Evolutionary conservation across 495 filamentous ascomycete species (phyloP).

Genomic region (Talaromyces liani): DNA sequence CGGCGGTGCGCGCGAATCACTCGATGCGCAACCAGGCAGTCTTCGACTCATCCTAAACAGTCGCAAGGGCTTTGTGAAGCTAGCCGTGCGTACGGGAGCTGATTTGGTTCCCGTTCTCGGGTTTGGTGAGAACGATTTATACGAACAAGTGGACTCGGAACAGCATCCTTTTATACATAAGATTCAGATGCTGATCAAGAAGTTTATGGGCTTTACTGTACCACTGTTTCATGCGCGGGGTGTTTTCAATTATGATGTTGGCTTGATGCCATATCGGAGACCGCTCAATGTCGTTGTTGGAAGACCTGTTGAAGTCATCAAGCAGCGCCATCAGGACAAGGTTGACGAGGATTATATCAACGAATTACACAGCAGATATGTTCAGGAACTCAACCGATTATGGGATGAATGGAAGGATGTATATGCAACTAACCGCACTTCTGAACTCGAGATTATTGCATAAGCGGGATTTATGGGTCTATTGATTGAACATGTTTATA

Average conservation of each 20-base stretch:
- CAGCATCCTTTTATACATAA: slow-evolving; percentile 66
- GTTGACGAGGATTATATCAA: slow-evolving; percentile 72
- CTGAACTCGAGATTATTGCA: slow-evolving; percentile 72
- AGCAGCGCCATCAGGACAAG: slow-evolving; percentile 40
- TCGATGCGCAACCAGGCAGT: slow-evolving; percentile 71
- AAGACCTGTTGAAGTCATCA: slow-evolving; percentile 62
- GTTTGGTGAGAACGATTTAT: slow-evolving; percentile 94
- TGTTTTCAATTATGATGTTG: slow-evolving; percentile 96
- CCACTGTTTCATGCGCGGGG: slow-evolving; percentile 85
- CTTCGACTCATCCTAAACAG: slow-evolving; percentile 70
- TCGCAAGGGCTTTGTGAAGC: slow-evolving; percentile 88
- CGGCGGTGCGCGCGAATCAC: slow-evolving; percentile 84
- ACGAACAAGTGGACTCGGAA: slow-evolving; percentile 72
- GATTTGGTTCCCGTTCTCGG: slow-evolving; percentile 85
- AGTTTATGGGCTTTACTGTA: slow-evolving; percentile 82
- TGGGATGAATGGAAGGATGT: slow-evolving; percentile 87
- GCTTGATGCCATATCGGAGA: slow-evolving; percentile 84
- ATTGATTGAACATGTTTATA: neutral
- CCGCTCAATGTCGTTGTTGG: slow-evolving; percentile 87
- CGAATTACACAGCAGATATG: slow-evolving; percentile 68
- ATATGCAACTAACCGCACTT: slow-evolving; percentile 63
- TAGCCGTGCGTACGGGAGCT: slow-evolving; percentile 82
- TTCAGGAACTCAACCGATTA: slow-evolving; percentile 67
- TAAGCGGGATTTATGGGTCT: slow-evolving; percentile 24
- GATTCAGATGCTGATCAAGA: slow-evolving; percentile 74